These are phyloP conservation scores for Tagetes patula DNA, from an alignment of 129 eudicot species.

Conservation along the genomic window DNA sequence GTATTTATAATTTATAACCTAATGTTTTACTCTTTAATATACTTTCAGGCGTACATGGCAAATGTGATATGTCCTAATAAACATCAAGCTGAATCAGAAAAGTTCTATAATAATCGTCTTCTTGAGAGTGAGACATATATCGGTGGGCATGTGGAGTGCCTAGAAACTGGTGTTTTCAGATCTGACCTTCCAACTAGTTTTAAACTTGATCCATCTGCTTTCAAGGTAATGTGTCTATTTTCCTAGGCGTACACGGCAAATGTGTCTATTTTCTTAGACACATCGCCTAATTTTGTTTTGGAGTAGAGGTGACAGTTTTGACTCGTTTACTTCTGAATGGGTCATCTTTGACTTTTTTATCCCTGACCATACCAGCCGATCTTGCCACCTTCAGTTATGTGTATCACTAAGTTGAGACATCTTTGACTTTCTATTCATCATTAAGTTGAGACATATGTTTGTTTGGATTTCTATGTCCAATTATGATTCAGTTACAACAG, in stretches of 20 bases:
- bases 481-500: background rate
- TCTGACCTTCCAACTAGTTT: slow-evolving; percentile 97
- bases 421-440: background rate
- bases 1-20: background rate
- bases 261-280: slow-evolving; percentile 9
- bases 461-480: background rate
- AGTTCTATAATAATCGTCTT: slow-evolving; percentile 67
- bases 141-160: slow-evolving; percentile 99
- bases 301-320: background rate
- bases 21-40: slow-evolving; percentile 22
- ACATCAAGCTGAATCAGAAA: slow-evolving; percentile 97
- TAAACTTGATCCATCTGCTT: slow-evolving; percentile 93
- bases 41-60: slow-evolving; percentile 85
- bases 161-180: slow-evolving; percentile 99
- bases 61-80: slow-evolving; percentile 97
- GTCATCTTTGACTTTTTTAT: background rate
- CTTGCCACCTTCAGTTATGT: background rate
- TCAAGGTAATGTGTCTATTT: slow-evolving; percentile 48
- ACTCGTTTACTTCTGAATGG: slow-evolving; percentile 5
- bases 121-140: slow-evolving; percentile 98
- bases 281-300: background rate
- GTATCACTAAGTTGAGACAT: background rate
- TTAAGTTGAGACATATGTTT: background rate
- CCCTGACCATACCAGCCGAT: background rate
- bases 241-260: background rate